These are phyloP conservation scores for Fistulifera pelliculosa DNA, from an alignment of 108 stramenopile genomes.

Conservation along the genomic window DNA sequence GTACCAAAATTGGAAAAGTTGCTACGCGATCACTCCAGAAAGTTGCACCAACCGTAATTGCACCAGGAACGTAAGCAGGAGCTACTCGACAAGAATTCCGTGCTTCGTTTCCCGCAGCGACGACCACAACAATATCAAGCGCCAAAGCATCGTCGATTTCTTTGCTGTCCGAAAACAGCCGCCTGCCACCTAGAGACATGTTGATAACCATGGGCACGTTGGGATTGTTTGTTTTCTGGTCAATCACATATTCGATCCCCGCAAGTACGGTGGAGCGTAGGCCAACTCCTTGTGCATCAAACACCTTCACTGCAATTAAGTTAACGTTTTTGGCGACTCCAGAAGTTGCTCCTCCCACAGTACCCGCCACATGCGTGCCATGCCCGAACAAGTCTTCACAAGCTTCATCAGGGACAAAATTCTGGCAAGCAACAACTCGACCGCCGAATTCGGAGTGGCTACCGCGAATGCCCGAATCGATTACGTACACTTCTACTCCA, in stretches of 20 bases:
- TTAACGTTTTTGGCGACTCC: slow-evolving; percentile 5
- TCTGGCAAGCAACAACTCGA: not conserved
- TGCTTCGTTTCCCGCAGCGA: not conserved
- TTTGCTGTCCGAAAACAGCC: not conserved
- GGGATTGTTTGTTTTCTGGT: not conserved
- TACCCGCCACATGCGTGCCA: slow-evolving; percentile 43
- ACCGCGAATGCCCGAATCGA: not conserved
- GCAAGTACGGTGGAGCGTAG: not conserved
- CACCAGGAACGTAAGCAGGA: not conserved
- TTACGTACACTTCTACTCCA: slow-evolving; percentile 1
- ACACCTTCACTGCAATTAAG: slow-evolving; percentile 22
- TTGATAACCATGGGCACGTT: not conserved
- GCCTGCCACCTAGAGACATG: not conserved
- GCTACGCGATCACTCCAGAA: not conserved
- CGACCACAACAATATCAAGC: not conserved
- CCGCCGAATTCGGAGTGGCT: not conserved
- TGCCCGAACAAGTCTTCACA: slow-evolving; percentile 20
- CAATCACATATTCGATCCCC: not conserved
- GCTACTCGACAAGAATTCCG: not conserved
- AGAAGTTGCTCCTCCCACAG: slow-evolving; percentile 20
- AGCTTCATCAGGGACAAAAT: not conserved
- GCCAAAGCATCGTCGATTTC: not conserved
- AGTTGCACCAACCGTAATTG: not conserved
- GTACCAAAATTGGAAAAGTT: not conserved
- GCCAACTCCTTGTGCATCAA: not conserved